Evolutionary conservation across 257 asterid species (phyloP), one percentile per base, ranked within the genome.

Genomic region (Jacaranda mimosifolia): DNA sequence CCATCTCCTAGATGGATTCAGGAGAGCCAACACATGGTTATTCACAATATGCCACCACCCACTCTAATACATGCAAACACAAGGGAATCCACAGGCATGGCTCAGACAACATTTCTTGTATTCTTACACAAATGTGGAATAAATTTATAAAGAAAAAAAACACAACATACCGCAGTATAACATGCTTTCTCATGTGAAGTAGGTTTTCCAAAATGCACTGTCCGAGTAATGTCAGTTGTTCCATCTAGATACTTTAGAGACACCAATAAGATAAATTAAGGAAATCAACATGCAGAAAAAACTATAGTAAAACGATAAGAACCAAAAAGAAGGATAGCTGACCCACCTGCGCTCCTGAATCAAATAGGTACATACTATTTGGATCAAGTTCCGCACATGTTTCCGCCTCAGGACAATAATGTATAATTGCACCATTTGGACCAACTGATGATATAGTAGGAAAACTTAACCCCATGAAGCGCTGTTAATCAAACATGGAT

Each of bases 141-240:
- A 45, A 70, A 43, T n/a, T 4, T 7, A 40, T 40, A 40, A 40
- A 40, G 8, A 42, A 42, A 65, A 73, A 65, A 64, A 17, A 81
- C 57, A 51, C 60, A 53, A 69, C 97, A 45, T 91, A 93, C 99
- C 83, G 95, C 94, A 69, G 97, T 93, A 80, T 93, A 95, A 87
- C 99, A 89, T 73, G 98, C 88, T 87, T 93, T 93, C 92, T 95
- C 99, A 85, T 95, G 99, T 58, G 89, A 52, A 36, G 97, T 85
- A 78, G 99, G 97, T 72, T 89, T 87, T 72, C 99, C 98, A 78
- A 93, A 95, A 87, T 95, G 99, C 56, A 91, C 96, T 43, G 98
- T 95, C 88, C 99, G 87, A 15, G 98, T 93, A 80, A 95, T 91
- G 86, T 95, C 99, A 63, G 99, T 95, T 89, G 99, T 95, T 86